phyloP scores from a whole-genome alignment of 2,329 filamentous ascomycete species.

The Neonectria hederae region DNA sequence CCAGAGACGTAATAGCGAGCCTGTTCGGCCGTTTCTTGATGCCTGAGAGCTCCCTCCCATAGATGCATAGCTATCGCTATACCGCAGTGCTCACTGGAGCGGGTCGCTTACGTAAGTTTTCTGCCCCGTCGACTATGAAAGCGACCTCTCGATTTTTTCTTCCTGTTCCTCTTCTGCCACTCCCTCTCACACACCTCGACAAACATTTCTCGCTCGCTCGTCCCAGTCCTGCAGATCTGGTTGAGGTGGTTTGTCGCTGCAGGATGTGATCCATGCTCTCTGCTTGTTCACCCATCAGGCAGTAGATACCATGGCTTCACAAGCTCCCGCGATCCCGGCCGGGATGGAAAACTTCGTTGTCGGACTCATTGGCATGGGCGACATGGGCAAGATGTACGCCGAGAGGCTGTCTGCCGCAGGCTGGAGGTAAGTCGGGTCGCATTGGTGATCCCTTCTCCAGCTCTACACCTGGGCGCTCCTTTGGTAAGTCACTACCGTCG shows the following conservation, averaged over 20 bases:
- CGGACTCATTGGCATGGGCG: constrained; percentile 98
- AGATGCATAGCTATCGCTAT: constrained; percentile 41
- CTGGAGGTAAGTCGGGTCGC: constrained; percentile 77
- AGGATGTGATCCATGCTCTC: constrained; percentile 42
- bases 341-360: constrained; percentile 77
- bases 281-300: constrained; percentile 38
- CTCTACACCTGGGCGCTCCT: constrained; percentile 19
- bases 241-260: constrained; percentile 26
- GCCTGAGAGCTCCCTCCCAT: constrained; percentile 25
- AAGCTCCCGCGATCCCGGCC: constrained; percentile 44
- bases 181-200: constrained; percentile 29
- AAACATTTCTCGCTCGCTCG: constrained; percentile 19
- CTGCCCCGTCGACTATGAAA: constrained; percentile 36
- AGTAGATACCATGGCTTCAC: constrained; percentile 45
- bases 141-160: constrained; percentile 37
- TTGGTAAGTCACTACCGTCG: constrained; percentile 36
- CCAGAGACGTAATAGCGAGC: constrained; percentile 1
- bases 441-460: constrained; percentile 17
- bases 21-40: constrained; percentile 3
- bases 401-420: constrained; percentile 87
- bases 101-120: constrained; percentile 33
- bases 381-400: constrained; percentile 99
- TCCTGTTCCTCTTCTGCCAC: constrained; percentile 22
- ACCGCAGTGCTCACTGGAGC: constrained; percentile 22
- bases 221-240: constrained; percentile 24